Evolutionary conservation across 208 protist species (phyloP).

Genomic region (Leishmania lainsoni): DNA sequence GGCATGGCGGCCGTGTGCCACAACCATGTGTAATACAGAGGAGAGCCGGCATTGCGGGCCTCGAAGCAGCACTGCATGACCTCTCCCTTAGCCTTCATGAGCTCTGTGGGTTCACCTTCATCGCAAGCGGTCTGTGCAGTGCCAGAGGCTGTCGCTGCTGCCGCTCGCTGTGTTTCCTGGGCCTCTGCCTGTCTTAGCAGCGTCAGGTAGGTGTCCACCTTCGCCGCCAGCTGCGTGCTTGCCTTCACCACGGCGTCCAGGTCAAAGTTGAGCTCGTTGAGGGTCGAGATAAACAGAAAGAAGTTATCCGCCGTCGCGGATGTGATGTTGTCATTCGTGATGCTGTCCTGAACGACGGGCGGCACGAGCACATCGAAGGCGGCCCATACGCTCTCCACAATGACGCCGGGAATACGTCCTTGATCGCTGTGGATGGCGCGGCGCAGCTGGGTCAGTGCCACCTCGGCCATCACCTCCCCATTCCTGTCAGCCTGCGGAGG

Average conservation of each 20-base stretch:
- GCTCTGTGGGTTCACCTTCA: conserved; percentile 14
- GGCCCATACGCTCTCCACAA: conserved; percentile 75
- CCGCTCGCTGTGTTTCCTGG: background rate
- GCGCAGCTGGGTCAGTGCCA: conserved; percentile 33
- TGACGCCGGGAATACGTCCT: conserved; percentile 46
- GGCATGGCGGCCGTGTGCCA: conserved; percentile 65
- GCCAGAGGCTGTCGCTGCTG: background rate
- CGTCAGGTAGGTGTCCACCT: conserved; percentile 30
- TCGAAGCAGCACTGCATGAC: conserved; percentile 63
- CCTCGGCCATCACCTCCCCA: conserved; percentile 21
- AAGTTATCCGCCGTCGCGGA: conserved; percentile 36
- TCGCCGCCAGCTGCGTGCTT: conserved; percentile 25
- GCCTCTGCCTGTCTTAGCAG: conserved; percentile 24
- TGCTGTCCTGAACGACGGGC: conserved; percentile 32
- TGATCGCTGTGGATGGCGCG: conserved; percentile 42
- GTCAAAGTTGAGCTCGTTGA: conserved; percentile 67
- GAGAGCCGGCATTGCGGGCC: conserved; percentile 50
- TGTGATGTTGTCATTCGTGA: conserved; percentile 31
- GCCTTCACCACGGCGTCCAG: conserved; percentile 41
- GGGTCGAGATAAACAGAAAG: conserved; percentile 56
- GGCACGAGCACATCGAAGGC: conserved; percentile 72
- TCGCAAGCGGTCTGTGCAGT: background rate
- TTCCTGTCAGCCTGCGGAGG: background rate
- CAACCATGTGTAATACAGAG: conserved; percentile 79
- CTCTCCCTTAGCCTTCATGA: conserved; percentile 43